Percentiles rank a stretch among this genome's conserved stretches.
Evolutionary conservation across 2,329 filamentous ascomycete species (phyloP).

Genomic region (Colletotrichum salicis): DNA sequence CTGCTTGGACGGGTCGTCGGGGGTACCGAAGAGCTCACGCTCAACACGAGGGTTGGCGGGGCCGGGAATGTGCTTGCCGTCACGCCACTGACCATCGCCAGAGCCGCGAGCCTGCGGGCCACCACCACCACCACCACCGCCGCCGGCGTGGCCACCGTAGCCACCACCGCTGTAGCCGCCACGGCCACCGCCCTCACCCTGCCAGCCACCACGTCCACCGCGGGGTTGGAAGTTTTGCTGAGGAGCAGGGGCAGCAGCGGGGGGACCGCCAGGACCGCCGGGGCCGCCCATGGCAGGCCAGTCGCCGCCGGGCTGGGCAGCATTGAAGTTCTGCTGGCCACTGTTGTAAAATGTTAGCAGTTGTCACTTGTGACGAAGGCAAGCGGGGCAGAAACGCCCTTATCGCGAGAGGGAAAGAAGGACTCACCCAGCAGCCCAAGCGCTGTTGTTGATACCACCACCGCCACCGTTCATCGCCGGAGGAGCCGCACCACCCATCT

Average conservation of each 20-base stretch:
- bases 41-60: constrained; percentile 89
- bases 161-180: constrained; percentile 50
- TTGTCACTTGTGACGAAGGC: neutral
- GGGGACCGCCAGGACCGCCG: constrained; percentile 44
- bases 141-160: constrained; percentile 55
- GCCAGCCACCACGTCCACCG: constrained; percentile 38
- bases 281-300: constrained; percentile 36
- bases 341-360: constrained; percentile 39
- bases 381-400: neutral
- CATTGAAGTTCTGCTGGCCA: constrained; percentile 41
- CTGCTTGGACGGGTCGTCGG: constrained; percentile 93
- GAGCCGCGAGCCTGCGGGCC: constrained; percentile 75
- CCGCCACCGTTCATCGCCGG: constrained; percentile 49
- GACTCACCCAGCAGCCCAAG: constrained; percentile 63
- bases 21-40: constrained; percentile 92
- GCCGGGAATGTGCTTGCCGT: constrained; percentile 95
- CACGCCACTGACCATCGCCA: constrained; percentile 95
- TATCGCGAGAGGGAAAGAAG: constrained; percentile 6
- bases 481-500: constrained; percentile 55
- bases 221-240: constrained; percentile 37
- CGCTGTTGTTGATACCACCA: constrained; percentile 60
- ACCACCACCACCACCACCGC: constrained; percentile 52
- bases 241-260: constrained; percentile 23
- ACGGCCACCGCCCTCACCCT: constrained; percentile 49
- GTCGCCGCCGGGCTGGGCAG: constrained; percentile 39